Conservation (phyloP, 345 rosid genomes). For the Gynandropsis gynandra region DNA sequence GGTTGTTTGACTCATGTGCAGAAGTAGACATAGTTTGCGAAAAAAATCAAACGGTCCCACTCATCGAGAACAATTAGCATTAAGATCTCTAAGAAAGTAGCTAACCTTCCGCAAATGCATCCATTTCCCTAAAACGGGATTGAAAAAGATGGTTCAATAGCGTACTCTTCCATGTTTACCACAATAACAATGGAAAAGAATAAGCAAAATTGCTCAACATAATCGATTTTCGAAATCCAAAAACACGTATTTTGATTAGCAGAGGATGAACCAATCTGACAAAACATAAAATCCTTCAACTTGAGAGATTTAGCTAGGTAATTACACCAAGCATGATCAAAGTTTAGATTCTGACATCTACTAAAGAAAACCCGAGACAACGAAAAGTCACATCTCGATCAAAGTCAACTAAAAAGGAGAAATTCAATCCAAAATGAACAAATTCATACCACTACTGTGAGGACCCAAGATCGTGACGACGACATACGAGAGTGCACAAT, state of each 20-base stretch:
- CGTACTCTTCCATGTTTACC: slow-evolving; percentile 57
- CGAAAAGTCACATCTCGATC: neutral
- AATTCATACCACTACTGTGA: slow-evolving; percentile 61
- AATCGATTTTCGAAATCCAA: slow-evolving; percentile 3
- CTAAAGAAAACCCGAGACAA: neutral
- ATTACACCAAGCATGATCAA: too few species aligned
- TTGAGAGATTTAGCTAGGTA: too few species aligned
- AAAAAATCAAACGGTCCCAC: slow-evolving; percentile 11
- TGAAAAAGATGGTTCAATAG: slow-evolving; percentile 65
- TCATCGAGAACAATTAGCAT: neutral
- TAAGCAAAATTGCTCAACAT: neutral
- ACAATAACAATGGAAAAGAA: neutral
- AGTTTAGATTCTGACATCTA: too few species aligned
- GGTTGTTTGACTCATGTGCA: slow-evolving; percentile 68
- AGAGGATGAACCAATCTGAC: neutral
- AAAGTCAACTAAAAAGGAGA: neutral
- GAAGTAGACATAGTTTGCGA: neutral
- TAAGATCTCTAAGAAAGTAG: neutral
- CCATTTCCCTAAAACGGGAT: slow-evolving; percentile 76
- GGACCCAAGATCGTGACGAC: slow-evolving; percentile 89
- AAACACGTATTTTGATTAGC: neutral
- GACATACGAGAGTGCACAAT: slow-evolving; percentile 70
- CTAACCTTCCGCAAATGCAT: slow-evolving; percentile 70
- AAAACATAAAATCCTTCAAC: neutral
- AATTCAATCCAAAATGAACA: slow-evolving; percentile 1